Conservation (phyloP, 805 yeast genomes). For the Hermanozyma aechmeae region DNA sequence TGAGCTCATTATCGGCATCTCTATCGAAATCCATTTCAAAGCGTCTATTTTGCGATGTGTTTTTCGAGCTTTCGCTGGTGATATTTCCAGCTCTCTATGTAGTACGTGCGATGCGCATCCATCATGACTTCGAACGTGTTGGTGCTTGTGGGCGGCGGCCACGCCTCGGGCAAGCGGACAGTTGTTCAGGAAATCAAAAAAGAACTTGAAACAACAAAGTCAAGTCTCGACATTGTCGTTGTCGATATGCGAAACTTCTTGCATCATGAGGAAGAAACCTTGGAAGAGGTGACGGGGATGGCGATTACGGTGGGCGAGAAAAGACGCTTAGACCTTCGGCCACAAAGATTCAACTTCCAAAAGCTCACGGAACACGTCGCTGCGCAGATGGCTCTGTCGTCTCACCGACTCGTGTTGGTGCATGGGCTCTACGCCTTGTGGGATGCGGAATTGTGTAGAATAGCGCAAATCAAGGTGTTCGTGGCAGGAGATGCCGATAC, state of each 20-base stretch:
- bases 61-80: too few relatives aligned
- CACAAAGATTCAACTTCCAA: too few relatives aligned
- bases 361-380: not conserved
- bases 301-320: too few relatives aligned
- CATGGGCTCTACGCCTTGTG: constrained; percentile 78
- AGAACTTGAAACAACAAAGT: constrained; percentile 10
- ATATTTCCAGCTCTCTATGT: too few relatives aligned
- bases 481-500: constrained; percentile 82
- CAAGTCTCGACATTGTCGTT: constrained; percentile 13
- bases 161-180: constrained; percentile 44
- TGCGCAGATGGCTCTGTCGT: not conserved
- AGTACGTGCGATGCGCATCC: too few relatives aligned
- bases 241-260: constrained; percentile 39
- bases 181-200: constrained; percentile 27
- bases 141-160: constrained; percentile 54
- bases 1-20: constrained; percentile 42
- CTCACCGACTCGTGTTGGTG: constrained; percentile 32
- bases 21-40: constrained; percentile 42
- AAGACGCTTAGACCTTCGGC: too few relatives aligned
- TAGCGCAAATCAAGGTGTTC: constrained; percentile 61
- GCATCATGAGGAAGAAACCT: too few relatives aligned
- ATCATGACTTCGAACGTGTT: too few relatives aligned
- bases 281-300: too few relatives aligned
- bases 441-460: constrained; percentile 43
- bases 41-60: too few relatives aligned